phyloP scores from a whole-genome alignment of 805 yeast species.

The Hanseniaspora jakobsenii region DNA sequence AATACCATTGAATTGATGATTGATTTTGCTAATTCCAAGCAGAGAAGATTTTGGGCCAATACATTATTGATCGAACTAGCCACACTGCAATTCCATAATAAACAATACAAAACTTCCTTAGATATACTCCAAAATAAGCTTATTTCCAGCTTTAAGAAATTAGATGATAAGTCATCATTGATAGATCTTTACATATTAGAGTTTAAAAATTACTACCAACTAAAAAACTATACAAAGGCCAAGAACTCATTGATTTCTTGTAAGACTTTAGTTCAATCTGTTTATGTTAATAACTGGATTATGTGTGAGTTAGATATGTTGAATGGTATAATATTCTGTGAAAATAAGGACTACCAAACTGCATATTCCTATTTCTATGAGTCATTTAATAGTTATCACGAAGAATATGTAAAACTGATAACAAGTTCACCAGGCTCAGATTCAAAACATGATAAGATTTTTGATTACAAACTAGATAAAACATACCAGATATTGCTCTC shows the following conservation, averaged over 20 bases:
- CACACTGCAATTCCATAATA: constrained; percentile 55
- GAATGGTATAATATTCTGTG: constrained; percentile 92
- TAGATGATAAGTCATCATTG: constrained; percentile 89
- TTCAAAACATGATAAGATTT: constrained; percentile 25
- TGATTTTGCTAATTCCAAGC: constrained; percentile 74
- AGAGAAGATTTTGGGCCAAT: constrained; percentile 80
- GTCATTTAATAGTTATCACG: constrained; percentile 79
- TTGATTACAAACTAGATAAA: constrained; percentile 3
- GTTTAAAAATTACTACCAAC: constrained; percentile 76
- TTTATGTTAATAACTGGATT: constrained; percentile 83
- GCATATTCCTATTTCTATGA: constrained; percentile 92
- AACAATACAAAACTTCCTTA: constrained; percentile 55
- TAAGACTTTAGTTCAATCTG: constrained; percentile 92
- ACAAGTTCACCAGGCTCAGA: background rate
- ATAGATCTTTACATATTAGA: constrained; percentile 93
- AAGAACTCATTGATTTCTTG: constrained; percentile 90
- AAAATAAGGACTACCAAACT: constrained; percentile 91
- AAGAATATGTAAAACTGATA: constrained; percentile 18
- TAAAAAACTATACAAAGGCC: constrained; percentile 81
- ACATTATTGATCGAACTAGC: constrained; percentile 75
- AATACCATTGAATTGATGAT: constrained; percentile 64
- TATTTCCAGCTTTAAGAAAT: constrained; percentile 74
- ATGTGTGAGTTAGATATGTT: constrained; percentile 93
- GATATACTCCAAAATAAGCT: constrained; percentile 51
- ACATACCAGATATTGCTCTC: constrained; percentile 60